Conservation (phyloP, 306 rosid species). For the Casuarina cunninghamiana region DNA sequence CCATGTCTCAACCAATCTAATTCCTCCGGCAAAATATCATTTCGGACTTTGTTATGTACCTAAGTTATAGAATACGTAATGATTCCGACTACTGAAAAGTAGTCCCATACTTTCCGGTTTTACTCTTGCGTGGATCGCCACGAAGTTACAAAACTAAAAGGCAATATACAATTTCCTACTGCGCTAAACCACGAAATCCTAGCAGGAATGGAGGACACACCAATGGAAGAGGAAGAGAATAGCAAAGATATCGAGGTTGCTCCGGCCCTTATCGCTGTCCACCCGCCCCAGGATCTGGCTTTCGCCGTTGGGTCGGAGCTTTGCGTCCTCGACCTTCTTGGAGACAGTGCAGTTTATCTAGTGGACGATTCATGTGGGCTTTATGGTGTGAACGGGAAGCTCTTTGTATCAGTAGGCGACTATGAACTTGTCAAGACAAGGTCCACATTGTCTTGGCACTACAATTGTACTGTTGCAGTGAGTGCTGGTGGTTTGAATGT, state of each 20-base stretch:
- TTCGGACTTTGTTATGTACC: too few relatives aligned
- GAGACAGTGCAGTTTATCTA: conserved; percentile 51
- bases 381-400: conserved; percentile 64
- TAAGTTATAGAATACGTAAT: too few relatives aligned
- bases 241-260: conserved; percentile 66
- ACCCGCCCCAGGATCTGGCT: conserved; percentile 56
- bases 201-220: conserved; percentile 35
- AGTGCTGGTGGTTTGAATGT: conserved; percentile 60
- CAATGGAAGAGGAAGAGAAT: conserved; percentile 51
- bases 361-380: conserved; percentile 49
- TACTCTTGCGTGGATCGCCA: too few relatives aligned
- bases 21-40: too few relatives aligned
- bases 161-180: too few relatives aligned
- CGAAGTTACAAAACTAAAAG: too few relatives aligned
- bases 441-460: conserved; percentile 74
- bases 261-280: conserved; percentile 79
- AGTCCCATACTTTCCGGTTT: too few relatives aligned
- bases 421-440: conserved; percentile 83
- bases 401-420: conserved; percentile 88
- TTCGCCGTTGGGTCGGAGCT: conserved; percentile 73
- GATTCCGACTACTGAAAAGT: too few relatives aligned
- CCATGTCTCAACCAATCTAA: too few relatives aligned
- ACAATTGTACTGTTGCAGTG: conserved; percentile 67
- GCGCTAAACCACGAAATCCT: conserved; percentile 41
- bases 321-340: conserved; percentile 66